A percentile compares a stretch with the other conserved stretches of the same genome.
phyloP scores from a whole-genome alignment of 2,329 filamentous ascomycete genomes.

The Dothistroma septosporum region DNA sequence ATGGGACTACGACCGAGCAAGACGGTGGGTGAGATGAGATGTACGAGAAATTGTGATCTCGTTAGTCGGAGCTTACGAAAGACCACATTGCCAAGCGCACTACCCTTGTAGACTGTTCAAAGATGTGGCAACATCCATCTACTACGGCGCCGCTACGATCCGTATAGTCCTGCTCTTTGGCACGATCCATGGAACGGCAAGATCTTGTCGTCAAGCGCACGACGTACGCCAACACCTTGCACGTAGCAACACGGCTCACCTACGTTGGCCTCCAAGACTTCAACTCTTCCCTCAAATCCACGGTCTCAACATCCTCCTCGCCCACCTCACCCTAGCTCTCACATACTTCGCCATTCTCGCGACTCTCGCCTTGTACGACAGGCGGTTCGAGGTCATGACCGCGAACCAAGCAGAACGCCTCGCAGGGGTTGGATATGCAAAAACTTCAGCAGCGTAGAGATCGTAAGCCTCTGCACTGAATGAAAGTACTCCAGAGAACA shows the following conservation, averaged over 20 bases:
- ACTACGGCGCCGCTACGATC: slow-evolving; percentile 17
- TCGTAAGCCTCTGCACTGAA: too few relatives aligned
- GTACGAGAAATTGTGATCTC: neutral
- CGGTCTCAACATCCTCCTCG: slow-evolving; percentile 9
- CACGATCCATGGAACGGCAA: slow-evolving; percentile 14
- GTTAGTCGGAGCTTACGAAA: too few relatives aligned
- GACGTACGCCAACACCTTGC: slow-evolving; percentile 5
- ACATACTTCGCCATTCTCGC: slow-evolving; percentile 20
- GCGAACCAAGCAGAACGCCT: slow-evolving; percentile 25
- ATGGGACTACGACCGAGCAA: neutral
- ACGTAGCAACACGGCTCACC: neutral
- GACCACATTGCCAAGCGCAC: too few relatives aligned
- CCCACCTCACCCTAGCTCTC: slow-evolving; percentile 7
- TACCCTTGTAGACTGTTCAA: slow-evolving; percentile 8
- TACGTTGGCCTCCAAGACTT: neutral
- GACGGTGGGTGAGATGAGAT: neutral
- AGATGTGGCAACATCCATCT: slow-evolving; percentile 17
- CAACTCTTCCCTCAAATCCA: slow-evolving; percentile 2
- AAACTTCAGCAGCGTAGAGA: too few relatives aligned
- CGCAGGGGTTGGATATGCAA: neutral
- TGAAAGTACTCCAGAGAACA: too few relatives aligned
- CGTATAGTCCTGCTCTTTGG: slow-evolving; percentile 16
- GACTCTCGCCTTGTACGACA: slow-evolving; percentile 19
- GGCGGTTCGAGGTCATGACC: slow-evolving; percentile 9
- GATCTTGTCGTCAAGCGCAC: slow-evolving; percentile 2